phyloP scores from a whole-genome alignment of 2,329 filamentous ascomycete genomes.

The Emergomyces pasteurianus region DNA sequence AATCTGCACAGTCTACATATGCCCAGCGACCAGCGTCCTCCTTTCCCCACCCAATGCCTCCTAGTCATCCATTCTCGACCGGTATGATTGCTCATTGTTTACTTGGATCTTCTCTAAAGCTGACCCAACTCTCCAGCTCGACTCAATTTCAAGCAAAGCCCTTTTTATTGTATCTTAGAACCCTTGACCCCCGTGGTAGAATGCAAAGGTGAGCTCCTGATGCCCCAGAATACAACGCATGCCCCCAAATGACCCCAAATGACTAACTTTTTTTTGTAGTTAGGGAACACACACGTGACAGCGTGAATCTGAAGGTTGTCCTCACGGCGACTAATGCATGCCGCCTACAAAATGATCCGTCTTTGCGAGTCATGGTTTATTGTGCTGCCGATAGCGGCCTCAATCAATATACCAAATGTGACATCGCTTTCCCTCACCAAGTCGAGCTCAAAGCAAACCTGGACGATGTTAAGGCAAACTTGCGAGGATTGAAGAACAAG shows the following conservation, averaged over 20 bases:
- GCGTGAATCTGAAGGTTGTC: slow-evolving; percentile 46
- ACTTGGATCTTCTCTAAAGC: neutral
- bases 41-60: slow-evolving; percentile 20
- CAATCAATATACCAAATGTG: slow-evolving; percentile 46
- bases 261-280: slow-evolving; percentile 30
- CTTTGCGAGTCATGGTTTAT: slow-evolving; percentile 67
- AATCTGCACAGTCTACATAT: slow-evolving; percentile 15
- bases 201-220: slow-evolving; percentile 54
- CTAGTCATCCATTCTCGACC: slow-evolving; percentile 18
- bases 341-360: slow-evolving; percentile 48
- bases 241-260: slow-evolving; percentile 6
- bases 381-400: slow-evolving; percentile 54
- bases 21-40: slow-evolving; percentile 14
- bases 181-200: slow-evolving; percentile 53
- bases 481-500: slow-evolving; percentile 90
- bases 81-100: slow-evolving; percentile 14
- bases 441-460: slow-evolving; percentile 85
- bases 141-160: slow-evolving; percentile 59
- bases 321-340: slow-evolving; percentile 44
- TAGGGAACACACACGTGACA: slow-evolving; percentile 48
- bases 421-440: slow-evolving; percentile 83
- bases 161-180: slow-evolving; percentile 65
- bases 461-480: slow-evolving; percentile 80
- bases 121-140: slow-evolving; percentile 22
- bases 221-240: slow-evolving; percentile 12